Conservation (phyloP, 306 rosid species). For the Psophocarpus tetragonolobus region DNA sequence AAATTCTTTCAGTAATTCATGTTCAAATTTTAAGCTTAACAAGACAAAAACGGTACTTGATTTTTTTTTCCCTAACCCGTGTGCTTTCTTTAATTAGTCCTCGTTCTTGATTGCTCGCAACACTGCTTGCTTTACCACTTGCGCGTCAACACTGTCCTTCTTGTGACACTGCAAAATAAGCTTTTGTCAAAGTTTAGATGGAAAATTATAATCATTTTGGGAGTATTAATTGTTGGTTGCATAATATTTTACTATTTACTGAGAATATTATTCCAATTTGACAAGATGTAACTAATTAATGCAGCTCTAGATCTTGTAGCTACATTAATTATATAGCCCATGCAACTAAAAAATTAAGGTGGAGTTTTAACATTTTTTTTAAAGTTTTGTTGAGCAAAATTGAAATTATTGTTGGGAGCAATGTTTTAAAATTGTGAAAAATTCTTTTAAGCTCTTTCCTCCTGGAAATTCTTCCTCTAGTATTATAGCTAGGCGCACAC, state of each 20-base stretch:
- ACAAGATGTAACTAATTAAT: background rate
- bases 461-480: background rate
- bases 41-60: conserved; percentile 25
- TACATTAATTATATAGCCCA: background rate
- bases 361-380: background rate
- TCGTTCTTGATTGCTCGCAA: conserved; percentile 63
- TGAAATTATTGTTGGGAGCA: background rate
- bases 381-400: background rate
- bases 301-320: background rate
- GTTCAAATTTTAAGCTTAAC: conserved; percentile 20
- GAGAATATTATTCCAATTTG: background rate
- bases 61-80: background rate
- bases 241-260: background rate
- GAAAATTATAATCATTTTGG: background rate
- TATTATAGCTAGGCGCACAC: too few species aligned
- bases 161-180: conserved; percentile 57
- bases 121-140: conserved; percentile 84
- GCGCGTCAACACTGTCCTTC: conserved; percentile 60
- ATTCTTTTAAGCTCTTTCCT: background rate
- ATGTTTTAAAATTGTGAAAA: background rate
- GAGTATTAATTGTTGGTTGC: background rate
- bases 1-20: conserved; percentile 13
- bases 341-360: background rate
- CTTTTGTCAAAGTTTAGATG: background rate
- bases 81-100: conserved; percentile 41